A percentile compares a stretch with the other conserved stretches of the same genome.
phyloP scores from a whole-genome alignment of 352 stramenopile genomes.

The Globisporangium lucens region DNA sequence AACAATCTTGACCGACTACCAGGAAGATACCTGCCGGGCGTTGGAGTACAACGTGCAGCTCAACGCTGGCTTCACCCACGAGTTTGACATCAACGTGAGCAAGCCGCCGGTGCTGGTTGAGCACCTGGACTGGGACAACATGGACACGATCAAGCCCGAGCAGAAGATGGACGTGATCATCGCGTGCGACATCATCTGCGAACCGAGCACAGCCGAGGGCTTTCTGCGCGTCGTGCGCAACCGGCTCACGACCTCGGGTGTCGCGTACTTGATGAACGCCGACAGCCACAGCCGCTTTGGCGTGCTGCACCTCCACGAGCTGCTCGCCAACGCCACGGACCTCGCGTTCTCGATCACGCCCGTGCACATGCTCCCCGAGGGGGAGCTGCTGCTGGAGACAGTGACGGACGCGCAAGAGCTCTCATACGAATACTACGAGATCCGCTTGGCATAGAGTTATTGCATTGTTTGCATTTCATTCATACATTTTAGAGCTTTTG shows the following conservation, averaged over 20 bases:
- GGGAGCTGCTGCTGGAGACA: conserved; percentile 63
- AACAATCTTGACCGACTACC: conserved; percentile 81
- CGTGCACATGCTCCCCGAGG: conserved; percentile 55
- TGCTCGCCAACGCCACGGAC: conserved; percentile 52
- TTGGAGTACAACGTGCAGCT: conserved; percentile 79
- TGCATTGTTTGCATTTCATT: background rate
- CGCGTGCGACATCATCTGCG: conserved; percentile 86
- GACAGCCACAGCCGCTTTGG: conserved; percentile 86
- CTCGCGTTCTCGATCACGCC: conserved; percentile 72
- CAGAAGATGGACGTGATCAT: conserved; percentile 79
- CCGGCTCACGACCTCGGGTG: conserved; percentile 43
- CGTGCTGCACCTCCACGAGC: conserved; percentile 63
- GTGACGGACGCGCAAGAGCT: conserved; percentile 73
- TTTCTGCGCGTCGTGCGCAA: conserved; percentile 75
- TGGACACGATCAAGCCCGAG: conserved; percentile 55
- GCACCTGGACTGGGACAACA: conserved; percentile 73
- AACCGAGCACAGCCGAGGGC: conserved; percentile 82
- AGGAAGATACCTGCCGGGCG: conserved; percentile 73
- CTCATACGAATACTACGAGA: conserved; percentile 88
- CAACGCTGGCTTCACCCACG: conserved; percentile 71
- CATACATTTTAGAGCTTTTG: conserved; percentile 1
- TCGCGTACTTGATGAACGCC: conserved; percentile 86
- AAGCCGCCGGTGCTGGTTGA: conserved; percentile 57
- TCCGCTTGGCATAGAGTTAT: conserved; percentile 33
- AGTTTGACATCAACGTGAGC: conserved; percentile 32